A percentile compares a stretch with the other conserved stretches of the same genome.
Evolutionary conservation across 306 rosid species (phyloP).

Genomic region (Inga oerstediana): DNA sequence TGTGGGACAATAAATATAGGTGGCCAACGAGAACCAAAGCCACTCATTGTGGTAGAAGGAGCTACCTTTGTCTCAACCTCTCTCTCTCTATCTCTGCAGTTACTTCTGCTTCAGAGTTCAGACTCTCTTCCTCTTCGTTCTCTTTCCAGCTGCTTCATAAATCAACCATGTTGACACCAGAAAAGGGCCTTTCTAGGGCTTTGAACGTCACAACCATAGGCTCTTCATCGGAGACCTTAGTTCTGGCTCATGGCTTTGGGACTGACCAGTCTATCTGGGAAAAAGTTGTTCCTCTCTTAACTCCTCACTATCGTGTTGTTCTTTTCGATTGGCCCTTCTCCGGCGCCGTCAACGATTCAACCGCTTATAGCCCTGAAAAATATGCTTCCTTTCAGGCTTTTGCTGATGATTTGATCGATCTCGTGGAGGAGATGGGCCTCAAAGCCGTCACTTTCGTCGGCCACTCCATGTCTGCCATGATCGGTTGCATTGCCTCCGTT

Average conservation of each 20-base stretch:
- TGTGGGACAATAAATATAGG: conserved; percentile 34
- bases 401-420: conserved; percentile 61
- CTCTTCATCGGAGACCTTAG: conserved; percentile 52
- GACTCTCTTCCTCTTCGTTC: not conserved
- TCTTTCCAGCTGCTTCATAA: not conserved
- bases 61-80: not conserved
- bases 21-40: conserved; percentile 28
- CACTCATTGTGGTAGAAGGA: conserved; percentile 27
- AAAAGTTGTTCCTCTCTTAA: conserved; percentile 57
- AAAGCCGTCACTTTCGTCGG: conserved; percentile 60
- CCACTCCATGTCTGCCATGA: conserved; percentile 95
- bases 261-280: conserved; percentile 89
- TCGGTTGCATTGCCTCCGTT: conserved; percentile 87
- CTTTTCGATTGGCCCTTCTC: conserved; percentile 88
- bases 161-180: conserved; percentile 36
- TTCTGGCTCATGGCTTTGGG: conserved; percentile 89
- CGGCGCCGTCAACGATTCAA: conserved; percentile 50
- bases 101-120: not conserved
- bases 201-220: conserved; percentile 60
- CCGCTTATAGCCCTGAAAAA: conserved; percentile 53
- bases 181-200: conserved; percentile 40
- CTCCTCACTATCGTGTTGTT: conserved; percentile 44
- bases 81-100: not conserved
- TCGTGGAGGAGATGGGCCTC: conserved; percentile 59
- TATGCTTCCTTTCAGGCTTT: conserved; percentile 61